phyloP scores from a whole-genome alignment of 2,329 filamentous ascomycete species.

The Aspergillus candidus region DNA sequence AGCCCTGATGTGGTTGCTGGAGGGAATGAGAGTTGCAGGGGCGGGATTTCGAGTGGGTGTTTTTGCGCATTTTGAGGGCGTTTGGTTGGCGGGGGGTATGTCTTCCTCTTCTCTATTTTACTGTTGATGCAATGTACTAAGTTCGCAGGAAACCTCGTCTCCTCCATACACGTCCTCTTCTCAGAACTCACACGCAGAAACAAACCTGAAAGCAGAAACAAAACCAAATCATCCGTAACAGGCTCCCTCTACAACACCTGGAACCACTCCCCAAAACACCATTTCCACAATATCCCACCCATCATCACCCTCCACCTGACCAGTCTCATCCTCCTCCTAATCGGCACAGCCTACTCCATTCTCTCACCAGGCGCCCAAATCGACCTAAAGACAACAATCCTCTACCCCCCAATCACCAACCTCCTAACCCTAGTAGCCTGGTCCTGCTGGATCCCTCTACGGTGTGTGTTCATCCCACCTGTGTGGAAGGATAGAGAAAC shows the following conservation, averaged over 20 bases:
- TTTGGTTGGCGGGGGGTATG: slow-evolving; percentile 23
- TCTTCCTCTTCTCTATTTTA: background rate
- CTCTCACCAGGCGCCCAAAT: no score
- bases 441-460: no score
- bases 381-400: no score
- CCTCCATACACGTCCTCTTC: slow-evolving; percentile 11
- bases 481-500: no score
- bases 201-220: slow-evolving; percentile 17
- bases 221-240: slow-evolving; percentile 20
- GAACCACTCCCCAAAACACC: slow-evolving; percentile 8
- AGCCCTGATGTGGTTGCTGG: slow-evolving; percentile 17
- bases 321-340: no score
- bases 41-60: slow-evolving; percentile 17
- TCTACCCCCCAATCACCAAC: no score
- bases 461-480: no score
- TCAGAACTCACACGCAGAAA: slow-evolving; percentile 18
- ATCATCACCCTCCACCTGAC: no score
- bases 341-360: no score
- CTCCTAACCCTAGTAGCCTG: no score
- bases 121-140: background rate
- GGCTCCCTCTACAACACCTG: slow-evolving; percentile 23
- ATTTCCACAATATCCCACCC: no score
- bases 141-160: slow-evolving; percentile 14
- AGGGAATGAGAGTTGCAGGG: slow-evolving; percentile 15
- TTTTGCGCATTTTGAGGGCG: slow-evolving; percentile 24